These are phyloP conservation scores for Eucalyptus pauciflora DNA, from an alignment of 345 rosid species.

Conservation along the genomic window DNA sequence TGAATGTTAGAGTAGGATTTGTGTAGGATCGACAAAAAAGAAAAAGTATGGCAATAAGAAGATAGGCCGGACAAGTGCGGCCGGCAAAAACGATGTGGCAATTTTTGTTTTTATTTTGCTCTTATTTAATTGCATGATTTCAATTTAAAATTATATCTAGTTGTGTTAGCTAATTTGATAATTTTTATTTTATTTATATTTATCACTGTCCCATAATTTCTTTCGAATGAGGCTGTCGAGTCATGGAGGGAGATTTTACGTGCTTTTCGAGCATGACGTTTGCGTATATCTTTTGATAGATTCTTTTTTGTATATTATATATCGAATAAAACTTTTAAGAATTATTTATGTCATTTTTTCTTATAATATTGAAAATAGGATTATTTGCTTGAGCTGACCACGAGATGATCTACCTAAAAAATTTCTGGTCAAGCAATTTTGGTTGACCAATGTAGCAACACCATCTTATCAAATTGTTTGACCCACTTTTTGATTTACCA, in stretches of 20 bases:
- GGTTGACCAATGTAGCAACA: neutral
- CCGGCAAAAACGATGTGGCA: neutral
- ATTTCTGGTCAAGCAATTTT: neutral
- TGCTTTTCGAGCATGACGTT: neutral
- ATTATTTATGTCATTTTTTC: no score
- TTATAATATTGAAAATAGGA: neutral
- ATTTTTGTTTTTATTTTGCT: neutral
- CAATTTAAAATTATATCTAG: neutral
- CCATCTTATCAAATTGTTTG: neutral
- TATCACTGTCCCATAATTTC: neutral
- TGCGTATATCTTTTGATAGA: no score
- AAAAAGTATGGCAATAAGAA: no score
- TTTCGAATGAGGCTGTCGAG: neutral
- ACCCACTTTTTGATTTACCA: neutral
- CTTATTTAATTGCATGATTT: neutral
- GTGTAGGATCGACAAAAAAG: no score
- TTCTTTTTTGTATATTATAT: no score
- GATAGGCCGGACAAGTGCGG: neutral
- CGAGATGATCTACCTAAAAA: neutral
- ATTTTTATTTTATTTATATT: neutral
- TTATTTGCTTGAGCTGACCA: neutral
- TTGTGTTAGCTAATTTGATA: neutral
- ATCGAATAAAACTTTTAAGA: no score
- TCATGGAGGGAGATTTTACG: neutral
- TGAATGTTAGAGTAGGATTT: no score